Conservation (phyloP, 148 eudicot species). For the Camellia sinensis region DNA sequence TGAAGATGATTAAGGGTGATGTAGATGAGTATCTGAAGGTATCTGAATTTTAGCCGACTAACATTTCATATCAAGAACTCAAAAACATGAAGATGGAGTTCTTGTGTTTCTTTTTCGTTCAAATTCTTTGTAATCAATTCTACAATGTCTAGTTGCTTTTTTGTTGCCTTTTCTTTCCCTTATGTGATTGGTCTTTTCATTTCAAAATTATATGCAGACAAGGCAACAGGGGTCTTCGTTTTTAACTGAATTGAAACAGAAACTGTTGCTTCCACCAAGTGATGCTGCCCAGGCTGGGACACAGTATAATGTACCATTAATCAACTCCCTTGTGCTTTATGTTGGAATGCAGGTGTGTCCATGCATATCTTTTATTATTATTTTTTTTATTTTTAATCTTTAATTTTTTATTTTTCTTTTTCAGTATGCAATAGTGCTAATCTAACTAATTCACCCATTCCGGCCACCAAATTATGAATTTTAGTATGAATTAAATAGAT, state of each 20-base stretch:
- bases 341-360: constrained; percentile 83
- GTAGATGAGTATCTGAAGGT: constrained; percentile 96
- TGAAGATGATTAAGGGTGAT: constrained; percentile 79
- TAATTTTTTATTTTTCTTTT: background rate
- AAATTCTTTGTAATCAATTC: no score
- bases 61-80: background rate
- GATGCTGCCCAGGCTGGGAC: constrained; percentile 80
- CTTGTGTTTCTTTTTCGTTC: background rate
- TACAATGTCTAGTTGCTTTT: no score
- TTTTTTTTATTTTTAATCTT: no score
- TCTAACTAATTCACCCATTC: background rate
- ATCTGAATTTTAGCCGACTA: background rate
- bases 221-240: constrained; percentile 75
- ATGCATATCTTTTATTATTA: background rate
- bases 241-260: constrained; percentile 71
- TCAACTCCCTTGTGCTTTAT: constrained; percentile 92
- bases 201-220: constrained; percentile 43
- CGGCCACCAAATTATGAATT: no score
- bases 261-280: constrained; percentile 63
- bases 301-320: constrained; percentile 86
- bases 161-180: background rate
- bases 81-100: background rate
- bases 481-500: no score
- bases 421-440: background rate
- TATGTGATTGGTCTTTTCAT: background rate